phyloP scores from a whole-genome alignment of 768 basidiomycete species.

The Psilocybe tampanensis region DNA sequence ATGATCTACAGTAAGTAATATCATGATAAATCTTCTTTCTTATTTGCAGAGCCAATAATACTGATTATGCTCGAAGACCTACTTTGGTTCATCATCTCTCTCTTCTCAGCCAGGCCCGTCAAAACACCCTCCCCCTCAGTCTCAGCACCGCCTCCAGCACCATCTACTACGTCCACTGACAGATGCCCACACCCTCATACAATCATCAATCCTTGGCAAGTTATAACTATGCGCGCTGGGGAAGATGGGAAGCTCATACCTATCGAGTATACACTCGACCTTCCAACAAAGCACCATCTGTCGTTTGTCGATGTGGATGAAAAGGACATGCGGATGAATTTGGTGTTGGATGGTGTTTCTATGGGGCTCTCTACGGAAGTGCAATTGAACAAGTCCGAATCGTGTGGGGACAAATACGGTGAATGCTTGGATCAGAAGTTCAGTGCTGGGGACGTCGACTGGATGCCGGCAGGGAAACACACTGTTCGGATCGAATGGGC shows the following conservation, averaged over 20 bases:
- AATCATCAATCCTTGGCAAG: slow-evolving; percentile 11
- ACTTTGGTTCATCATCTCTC: background rate
- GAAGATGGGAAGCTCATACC: slow-evolving; percentile 17
- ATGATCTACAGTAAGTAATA: background rate
- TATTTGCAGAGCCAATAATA: background rate
- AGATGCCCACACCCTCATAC: background rate
- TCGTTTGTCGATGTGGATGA: slow-evolving; percentile 21
- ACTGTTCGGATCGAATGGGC: slow-evolving; percentile 23
- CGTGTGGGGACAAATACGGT: slow-evolving; percentile 18
- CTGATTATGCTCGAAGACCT: background rate
- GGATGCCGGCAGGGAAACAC: slow-evolving; percentile 24
- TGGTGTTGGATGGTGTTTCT: slow-evolving; percentile 18
- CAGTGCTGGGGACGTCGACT: slow-evolving; percentile 18
- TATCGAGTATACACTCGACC: slow-evolving; percentile 22
- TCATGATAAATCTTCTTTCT: background rate
- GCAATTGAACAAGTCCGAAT: slow-evolving; percentile 1
- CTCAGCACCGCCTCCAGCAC: background rate
- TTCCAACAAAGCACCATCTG: slow-evolving; percentile 16
- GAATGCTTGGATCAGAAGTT: slow-evolving; percentile 18
- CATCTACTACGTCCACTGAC: background rate
- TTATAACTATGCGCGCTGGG: slow-evolving; percentile 17
- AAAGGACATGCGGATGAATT: slow-evolving; percentile 20
- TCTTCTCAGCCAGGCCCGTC: background rate
- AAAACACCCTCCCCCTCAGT: background rate
- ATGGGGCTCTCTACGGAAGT: background rate